Base-by-base conservation (phyloP, 345 rosid species). In the Moricandia arvensis region DNA sequence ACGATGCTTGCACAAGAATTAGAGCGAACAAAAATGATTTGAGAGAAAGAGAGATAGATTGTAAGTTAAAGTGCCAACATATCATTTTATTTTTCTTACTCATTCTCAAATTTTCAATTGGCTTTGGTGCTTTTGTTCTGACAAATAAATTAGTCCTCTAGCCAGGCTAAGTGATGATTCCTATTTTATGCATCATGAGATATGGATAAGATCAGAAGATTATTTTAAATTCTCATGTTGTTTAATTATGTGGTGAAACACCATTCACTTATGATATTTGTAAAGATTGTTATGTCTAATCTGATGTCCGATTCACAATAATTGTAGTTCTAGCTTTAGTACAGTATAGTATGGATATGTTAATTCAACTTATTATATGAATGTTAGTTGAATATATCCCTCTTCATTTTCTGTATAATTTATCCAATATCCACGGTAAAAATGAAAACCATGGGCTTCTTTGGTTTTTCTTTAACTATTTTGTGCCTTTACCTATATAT, bases 51-150 rank as follows among this genome's bases (percentile, higher is more conserved):
- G 7, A 66, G 18, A 66, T 45, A 68, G 17, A 60, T 61, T 78
- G 81, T 73, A 70, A 47, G 78, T 78, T 65, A 72, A 78, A 78
- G 78, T 41, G 69, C 45, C 73, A 78, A 38, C 81, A 72, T 34
- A 29, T 59, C 51, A 59, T 66, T 60, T 59, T 47, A n/a, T 59
- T 67, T 65, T 72, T 66, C 57, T 66, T 53, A 38, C 18, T 63
- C 16, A 6, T 69, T 76, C 47, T 51, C 47, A 47, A 66, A 64
- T n/a, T 35, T 72, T 72, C 41, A 66, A 47, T 45, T 45, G 61
- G 62, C 41, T 45, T 21, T 66, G 35, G 45, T 72, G 81, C 69
- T 78, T 24, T 45, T 66, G 72, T 49, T 57, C 15, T 58, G 33
- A 77, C 66, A 59, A 15, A 3, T 57, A 13, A 62, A 13, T 29